Evolutionary conservation across 164 flowering plant genomes (phyloP).

Genomic region (Umbellularia californica): DNA sequence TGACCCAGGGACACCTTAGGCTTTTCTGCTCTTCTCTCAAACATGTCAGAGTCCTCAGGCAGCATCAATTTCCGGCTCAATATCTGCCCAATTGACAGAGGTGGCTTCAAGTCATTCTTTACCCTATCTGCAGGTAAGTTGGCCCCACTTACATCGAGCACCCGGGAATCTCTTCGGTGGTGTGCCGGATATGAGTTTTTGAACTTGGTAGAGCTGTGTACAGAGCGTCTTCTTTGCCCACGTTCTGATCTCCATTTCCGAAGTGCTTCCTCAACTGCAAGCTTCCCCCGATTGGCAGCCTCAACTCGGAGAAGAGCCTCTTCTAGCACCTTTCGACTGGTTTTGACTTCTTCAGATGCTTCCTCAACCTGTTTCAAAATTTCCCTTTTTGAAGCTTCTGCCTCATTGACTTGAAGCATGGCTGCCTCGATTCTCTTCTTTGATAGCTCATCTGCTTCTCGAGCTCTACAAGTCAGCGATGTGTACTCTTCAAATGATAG

Average conservation of each 20-base stretch:
- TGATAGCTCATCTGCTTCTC: conserved; percentile 58
- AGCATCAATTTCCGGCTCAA: conserved; percentile 69
- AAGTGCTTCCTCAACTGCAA: conserved; percentile 79
- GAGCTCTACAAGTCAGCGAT: conserved; percentile 46
- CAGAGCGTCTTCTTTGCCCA: conserved; percentile 60
- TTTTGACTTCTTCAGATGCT: conserved; percentile 74
- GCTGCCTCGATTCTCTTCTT: conserved; percentile 48
- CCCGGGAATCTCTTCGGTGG: conserved; percentile 45
- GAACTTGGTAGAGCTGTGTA: conserved; percentile 60
- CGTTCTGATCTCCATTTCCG: conserved; percentile 83
- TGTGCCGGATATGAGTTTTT: conserved; percentile 54
- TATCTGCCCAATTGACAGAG: conserved; percentile 88
- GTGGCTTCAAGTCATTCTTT: conserved; percentile 51
- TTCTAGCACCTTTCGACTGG: conserved; percentile 63
- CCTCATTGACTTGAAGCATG: conserved; percentile 64
- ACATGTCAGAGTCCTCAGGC: conserved; percentile 46
- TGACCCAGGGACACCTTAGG: conserved; percentile 72
- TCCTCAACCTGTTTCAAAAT: conserved; percentile 63
- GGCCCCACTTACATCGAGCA: conserved; percentile 54
- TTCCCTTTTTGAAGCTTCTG: conserved; percentile 51
- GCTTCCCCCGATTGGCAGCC: conserved; percentile 68
- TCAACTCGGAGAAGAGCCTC: conserved; percentile 76
- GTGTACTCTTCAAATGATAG: conserved; percentile 75
- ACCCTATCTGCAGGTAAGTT: conserved; percentile 27
- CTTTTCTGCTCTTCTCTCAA: conserved; percentile 25